Conservation (phyloP, 2,329 filamentous ascomycete genomes). For the Blastomyces emzantsi region DNA sequence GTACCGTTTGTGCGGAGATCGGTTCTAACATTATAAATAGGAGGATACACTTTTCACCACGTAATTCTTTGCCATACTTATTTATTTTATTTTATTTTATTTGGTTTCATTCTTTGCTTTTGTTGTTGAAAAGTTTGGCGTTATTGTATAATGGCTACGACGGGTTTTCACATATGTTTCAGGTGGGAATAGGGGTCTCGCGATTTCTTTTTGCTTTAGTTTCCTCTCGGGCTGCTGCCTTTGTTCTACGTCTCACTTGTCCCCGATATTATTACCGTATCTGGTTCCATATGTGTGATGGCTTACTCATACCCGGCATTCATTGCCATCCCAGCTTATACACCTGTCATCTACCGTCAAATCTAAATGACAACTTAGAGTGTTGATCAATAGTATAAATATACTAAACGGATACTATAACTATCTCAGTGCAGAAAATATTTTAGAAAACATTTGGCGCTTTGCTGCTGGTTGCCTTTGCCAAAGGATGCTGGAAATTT, state of each 20-base stretch:
- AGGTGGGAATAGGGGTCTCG: not conserved
- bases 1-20: too few relatives aligned
- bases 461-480: too few relatives aligned
- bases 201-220: not conserved
- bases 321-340: not conserved
- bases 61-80: not conserved
- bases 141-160: not conserved
- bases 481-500: too few relatives aligned
- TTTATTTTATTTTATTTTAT: not conserved
- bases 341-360: not conserved
- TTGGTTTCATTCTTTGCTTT: not conserved
- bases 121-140: not conserved
- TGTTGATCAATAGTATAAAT: not conserved
- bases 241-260: not conserved
- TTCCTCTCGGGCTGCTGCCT: not conserved
- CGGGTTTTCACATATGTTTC: not conserved
- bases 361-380: not conserved
- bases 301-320: not conserved
- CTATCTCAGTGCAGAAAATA: not conserved
- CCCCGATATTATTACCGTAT: not conserved
- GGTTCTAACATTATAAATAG: constrained; percentile 21
- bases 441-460: too few relatives aligned
- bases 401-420: not conserved
- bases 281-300: not conserved
- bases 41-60: constrained; percentile 57